These are phyloP conservation scores for Phialophora expanda DNA, from an alignment of 2,329 filamentous ascomycete genomes.

Conservation along the genomic window DNA sequence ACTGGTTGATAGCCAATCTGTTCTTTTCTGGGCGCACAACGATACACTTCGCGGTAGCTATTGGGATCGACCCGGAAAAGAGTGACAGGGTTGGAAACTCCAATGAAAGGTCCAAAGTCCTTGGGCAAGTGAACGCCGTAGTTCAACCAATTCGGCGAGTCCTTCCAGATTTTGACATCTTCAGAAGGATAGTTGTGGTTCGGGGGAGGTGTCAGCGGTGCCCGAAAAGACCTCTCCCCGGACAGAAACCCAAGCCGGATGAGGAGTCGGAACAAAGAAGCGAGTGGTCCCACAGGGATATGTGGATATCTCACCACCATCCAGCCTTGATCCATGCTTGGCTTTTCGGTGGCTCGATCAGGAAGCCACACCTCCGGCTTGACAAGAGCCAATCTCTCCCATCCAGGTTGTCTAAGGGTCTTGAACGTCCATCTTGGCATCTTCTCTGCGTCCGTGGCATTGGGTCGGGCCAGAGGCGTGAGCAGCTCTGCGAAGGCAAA, in stretches of 20 bases:
- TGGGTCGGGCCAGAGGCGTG: slow-evolving; percentile 41
- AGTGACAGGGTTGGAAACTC: slow-evolving; percentile 55
- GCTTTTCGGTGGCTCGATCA: background rate
- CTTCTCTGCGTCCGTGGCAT: slow-evolving; percentile 45
- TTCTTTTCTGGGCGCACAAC: slow-evolving; percentile 59
- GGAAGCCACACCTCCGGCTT: slow-evolving; percentile 66
- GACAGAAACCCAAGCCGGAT: slow-evolving; percentile 42
- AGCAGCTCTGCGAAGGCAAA: slow-evolving; percentile 77
- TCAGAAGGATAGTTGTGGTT: slow-evolving; percentile 53
- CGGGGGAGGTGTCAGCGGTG: slow-evolving; percentile 59
- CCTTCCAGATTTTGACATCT: slow-evolving; percentile 61
- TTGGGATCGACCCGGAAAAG: slow-evolving; percentile 60
- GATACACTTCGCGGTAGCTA: slow-evolving; percentile 56
- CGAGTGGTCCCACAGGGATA: slow-evolving; percentile 27
- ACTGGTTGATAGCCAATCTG: slow-evolving; percentile 59
- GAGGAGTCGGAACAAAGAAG: slow-evolving; percentile 21
- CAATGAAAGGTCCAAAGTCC: slow-evolving; percentile 58
- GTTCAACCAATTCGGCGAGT: slow-evolving; percentile 53
- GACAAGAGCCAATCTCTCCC: slow-evolving; percentile 72
- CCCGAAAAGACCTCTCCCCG: slow-evolving; percentile 53
- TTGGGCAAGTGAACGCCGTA: slow-evolving; percentile 51
- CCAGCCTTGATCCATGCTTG: slow-evolving; percentile 54
- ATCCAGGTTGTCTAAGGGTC: slow-evolving; percentile 50
- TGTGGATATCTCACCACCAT: slow-evolving; percentile 57
- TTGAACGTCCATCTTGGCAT: slow-evolving; percentile 53